Percentiles rank a stretch among this genome's conserved stretches.
phyloP scores from a whole-genome alignment of 176 grass and related monocot species.

The Poa pratensis region DNA sequence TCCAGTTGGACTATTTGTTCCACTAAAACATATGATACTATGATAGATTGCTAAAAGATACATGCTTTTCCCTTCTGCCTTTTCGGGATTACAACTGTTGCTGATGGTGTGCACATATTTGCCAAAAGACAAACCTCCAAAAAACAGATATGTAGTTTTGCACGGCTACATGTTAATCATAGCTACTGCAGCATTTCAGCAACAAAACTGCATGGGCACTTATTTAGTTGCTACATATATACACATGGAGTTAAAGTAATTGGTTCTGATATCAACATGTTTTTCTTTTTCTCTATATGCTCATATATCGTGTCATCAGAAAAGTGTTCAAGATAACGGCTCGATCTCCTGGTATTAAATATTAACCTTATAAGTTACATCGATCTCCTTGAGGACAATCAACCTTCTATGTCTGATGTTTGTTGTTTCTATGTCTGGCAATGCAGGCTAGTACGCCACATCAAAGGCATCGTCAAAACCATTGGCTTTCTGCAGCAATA shows the following conservation, averaged over 20 bases:
- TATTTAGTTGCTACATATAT: constrained; percentile 8
- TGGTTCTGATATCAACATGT: background rate
- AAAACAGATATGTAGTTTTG: constrained; percentile 4
- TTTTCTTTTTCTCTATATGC: constrained; percentile 7
- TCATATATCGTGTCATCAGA: background rate
- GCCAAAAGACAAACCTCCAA: constrained; percentile 11
- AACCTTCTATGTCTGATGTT: background rate
- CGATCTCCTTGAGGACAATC: background rate
- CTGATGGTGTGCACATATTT: background rate
- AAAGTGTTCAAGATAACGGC: background rate
- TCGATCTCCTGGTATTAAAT: background rate
- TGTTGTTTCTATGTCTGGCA: constrained; percentile 10
- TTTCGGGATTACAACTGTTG: background rate
- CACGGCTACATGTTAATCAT: background rate
- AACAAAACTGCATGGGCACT: background rate
- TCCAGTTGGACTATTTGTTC: background rate
- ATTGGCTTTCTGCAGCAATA: background rate
- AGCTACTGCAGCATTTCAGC: constrained; percentile 12
- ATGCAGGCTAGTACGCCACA: background rate
- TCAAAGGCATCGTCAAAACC: constrained; percentile 7
- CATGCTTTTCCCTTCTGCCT: background rate
- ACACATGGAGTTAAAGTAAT: background rate
- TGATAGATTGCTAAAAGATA: constrained; percentile 4
- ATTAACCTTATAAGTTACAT: background rate
- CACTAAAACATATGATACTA: background rate